phyloP scores from a whole-genome alignment of 805 yeast genomes.

The Wickerhamiella bombiphila region DNA sequence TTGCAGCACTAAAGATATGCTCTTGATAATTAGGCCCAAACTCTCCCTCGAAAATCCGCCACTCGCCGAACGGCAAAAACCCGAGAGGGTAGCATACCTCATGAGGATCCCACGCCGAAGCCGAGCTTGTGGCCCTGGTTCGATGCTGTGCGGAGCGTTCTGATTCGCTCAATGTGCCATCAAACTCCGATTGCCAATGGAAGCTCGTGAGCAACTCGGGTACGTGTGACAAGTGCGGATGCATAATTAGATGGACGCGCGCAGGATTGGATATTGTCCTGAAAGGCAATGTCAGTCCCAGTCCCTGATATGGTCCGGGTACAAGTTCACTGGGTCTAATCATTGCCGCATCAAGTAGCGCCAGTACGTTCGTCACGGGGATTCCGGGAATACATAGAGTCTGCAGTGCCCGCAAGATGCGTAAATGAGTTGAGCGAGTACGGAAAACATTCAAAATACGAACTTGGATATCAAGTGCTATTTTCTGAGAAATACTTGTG shows the following conservation, averaged over 20 bases:
- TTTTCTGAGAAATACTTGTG: too few species aligned
- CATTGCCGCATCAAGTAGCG: background rate
- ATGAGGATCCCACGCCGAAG: background rate
- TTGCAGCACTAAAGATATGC: background rate
- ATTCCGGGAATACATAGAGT: background rate
- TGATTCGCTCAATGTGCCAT: background rate
- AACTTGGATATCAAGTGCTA: too few species aligned
- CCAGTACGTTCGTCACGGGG: background rate
- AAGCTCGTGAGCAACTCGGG: background rate
- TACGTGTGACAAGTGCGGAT: background rate
- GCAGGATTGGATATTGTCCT: too few species aligned
- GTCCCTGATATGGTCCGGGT: background rate
- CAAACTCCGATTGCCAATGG: background rate
- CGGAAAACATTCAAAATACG: background rate
- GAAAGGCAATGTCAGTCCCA: background rate
- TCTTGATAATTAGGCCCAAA: background rate
- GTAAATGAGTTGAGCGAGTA: background rate
- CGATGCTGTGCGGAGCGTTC: background rate
- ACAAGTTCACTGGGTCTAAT: background rate
- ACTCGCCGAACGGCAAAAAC: background rate
- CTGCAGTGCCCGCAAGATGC: background rate
- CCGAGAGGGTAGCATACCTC: slow-evolving; percentile 2
- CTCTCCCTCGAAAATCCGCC: background rate
- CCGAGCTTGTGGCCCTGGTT: background rate
- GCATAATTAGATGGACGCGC: background rate